Evolutionary conservation across 2,329 filamentous ascomycete species (phyloP).

Genomic region (Aspergillus felis): DNA sequence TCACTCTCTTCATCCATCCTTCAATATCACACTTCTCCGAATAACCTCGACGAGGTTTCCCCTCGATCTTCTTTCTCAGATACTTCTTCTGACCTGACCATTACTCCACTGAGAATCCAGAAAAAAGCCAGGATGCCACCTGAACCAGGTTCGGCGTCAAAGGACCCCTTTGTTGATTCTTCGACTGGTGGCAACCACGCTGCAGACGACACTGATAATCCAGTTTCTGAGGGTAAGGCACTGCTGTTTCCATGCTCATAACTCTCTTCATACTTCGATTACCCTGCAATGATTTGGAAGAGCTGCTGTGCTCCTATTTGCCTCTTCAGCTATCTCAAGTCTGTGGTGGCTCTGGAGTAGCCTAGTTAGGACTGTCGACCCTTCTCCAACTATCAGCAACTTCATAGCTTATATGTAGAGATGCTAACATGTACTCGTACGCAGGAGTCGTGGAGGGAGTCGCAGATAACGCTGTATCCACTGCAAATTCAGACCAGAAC

Average conservation of each 20-base stretch:
- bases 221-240: not conserved
- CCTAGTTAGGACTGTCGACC: not conserved
- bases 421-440: not conserved
- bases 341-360: not conserved
- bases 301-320: not conserved
- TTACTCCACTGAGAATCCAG: not conserved
- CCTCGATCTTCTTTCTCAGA: conserved; percentile 2
- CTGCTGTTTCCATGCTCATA: not conserved
- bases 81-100: not conserved
- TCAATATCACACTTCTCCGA: not conserved
- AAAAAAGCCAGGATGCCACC: not conserved
- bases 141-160: not conserved
- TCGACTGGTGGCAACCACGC: not conserved
- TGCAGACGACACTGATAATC: not conserved
- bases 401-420: not conserved
- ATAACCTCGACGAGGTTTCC: not conserved
- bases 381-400: not conserved
- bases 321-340: not conserved
- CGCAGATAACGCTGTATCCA: not conserved
- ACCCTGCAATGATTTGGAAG: not conserved
- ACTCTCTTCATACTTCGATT: not conserved
- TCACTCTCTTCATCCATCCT: not conserved
- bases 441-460: not conserved
- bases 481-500: not conserved
- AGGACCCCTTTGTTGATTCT: conserved; percentile 5